Evolutionary conservation across 768 basidiomycete species (phyloP).

Genomic region (Favolaschia claudopus): DNA sequence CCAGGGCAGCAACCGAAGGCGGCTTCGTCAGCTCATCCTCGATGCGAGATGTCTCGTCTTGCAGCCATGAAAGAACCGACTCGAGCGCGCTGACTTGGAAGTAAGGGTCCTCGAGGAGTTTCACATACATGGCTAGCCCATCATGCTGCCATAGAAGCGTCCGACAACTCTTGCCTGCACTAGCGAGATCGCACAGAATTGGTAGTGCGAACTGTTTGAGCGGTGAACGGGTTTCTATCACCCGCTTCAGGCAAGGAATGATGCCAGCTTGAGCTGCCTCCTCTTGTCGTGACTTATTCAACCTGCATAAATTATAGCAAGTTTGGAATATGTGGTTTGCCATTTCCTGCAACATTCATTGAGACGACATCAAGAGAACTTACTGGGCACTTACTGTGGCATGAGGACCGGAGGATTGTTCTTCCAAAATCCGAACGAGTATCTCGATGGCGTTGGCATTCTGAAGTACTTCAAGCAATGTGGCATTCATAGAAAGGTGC

Average conservation of each 20-base stretch:
- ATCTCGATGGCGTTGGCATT: constrained; percentile 96
- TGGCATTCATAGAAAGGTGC: constrained; percentile 93
- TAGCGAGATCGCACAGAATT: constrained; percentile 94
- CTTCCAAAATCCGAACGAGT: constrained; percentile 84
- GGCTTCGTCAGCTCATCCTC: constrained; percentile 85
- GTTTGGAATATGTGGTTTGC: constrained; percentile 98
- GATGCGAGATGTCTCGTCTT: constrained; percentile 93
- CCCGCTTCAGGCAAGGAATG: constrained; percentile 88
- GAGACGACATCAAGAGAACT: background rate
- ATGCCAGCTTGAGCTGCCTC: constrained; percentile 97
- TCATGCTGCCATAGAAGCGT: constrained; percentile 93
- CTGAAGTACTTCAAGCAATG: constrained; percentile 90
- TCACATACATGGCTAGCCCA: constrained; percentile 83
- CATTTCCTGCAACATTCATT: constrained; percentile 73
- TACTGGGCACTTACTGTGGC: constrained; percentile 71
- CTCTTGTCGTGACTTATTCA: constrained; percentile 95
- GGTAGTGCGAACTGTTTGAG: constrained; percentile 97
- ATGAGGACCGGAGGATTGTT: constrained; percentile 79
- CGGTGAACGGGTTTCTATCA: constrained; percentile 89
- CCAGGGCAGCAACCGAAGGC: constrained; percentile 68
- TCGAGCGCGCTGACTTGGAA: constrained; percentile 94
- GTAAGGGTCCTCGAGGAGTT: constrained; percentile 83
- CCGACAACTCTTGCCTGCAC: constrained; percentile 92
- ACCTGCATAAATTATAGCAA: constrained; percentile 93
- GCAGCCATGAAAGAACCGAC: constrained; percentile 90